These are phyloP conservation scores for Isabelozyma pseudorhagii DNA, from an alignment of 805 yeast species.

Conservation along the genomic window DNA sequence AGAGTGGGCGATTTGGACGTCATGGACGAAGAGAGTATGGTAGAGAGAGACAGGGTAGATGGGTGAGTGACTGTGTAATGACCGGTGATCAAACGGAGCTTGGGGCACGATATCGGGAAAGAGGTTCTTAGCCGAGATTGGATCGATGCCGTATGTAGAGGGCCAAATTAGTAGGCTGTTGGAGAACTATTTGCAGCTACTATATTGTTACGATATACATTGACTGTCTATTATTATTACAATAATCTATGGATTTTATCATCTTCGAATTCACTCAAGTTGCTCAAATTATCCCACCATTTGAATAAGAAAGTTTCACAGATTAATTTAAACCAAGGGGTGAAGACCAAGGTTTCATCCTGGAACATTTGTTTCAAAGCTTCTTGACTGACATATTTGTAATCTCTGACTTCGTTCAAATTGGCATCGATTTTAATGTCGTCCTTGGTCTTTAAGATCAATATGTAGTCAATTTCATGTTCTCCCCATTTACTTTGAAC, in stretches of 20 bases:
- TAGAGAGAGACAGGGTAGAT: no score
- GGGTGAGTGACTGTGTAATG: no score
- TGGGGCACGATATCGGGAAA: no score
- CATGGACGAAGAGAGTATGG: not conserved
- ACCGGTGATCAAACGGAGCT: no score
- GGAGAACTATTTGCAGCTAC: no score
- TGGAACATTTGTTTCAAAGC: conserved; percentile 75
- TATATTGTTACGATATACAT: no score
- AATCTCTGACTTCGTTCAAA: conserved; percentile 72
- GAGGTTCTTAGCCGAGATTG: no score
- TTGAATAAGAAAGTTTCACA: conserved; percentile 86
- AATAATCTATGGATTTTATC: conserved; percentile 41
- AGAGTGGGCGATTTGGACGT: not conserved
- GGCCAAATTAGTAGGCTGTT: no score
- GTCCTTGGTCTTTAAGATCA: conserved; percentile 62
- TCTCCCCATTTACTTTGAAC: conserved; percentile 83
- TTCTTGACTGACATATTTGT: conserved; percentile 64
- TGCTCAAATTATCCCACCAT: conserved; percentile 86
- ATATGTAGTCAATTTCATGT: conserved; percentile 94
- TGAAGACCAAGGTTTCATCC: conserved; percentile 65
- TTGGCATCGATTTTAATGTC: conserved; percentile 61
- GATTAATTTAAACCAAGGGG: conserved; percentile 98
- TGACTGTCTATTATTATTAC: not conserved
- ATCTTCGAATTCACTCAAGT: conserved; percentile 49
- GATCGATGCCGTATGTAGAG: no score